phyloP scores from a whole-genome alignment of 306 rosid genomes.

The Begonia fuchsioides region DNA sequence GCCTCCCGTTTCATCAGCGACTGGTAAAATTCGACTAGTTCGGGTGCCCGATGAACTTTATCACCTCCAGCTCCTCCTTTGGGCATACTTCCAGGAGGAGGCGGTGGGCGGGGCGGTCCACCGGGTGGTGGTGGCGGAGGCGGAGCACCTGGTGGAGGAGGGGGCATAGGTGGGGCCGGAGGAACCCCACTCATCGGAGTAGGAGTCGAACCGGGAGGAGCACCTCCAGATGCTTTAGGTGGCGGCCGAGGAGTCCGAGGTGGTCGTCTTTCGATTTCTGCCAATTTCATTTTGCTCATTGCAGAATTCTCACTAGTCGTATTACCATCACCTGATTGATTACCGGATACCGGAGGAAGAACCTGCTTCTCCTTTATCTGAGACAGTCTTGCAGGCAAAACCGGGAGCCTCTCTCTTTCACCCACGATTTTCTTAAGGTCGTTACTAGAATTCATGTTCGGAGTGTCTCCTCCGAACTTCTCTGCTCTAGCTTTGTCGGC shows the following conservation, averaged over 20 bases:
- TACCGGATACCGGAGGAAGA: slow-evolving; percentile 31
- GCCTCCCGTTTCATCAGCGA: slow-evolving; percentile 93
- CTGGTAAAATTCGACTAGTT: slow-evolving; percentile 87
- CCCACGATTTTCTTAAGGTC: slow-evolving; percentile 24
- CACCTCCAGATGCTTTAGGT: slow-evolving; percentile 45
- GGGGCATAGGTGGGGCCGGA: slow-evolving; percentile 29
- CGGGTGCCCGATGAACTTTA: slow-evolving; percentile 82
- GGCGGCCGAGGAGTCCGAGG: slow-evolving; percentile 84
- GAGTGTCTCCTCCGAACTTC: slow-evolving; percentile 44
- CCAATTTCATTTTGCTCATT: slow-evolving; percentile 73
- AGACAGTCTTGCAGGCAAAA: slow-evolving; percentile 64
- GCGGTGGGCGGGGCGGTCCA: slow-evolving; percentile 87
- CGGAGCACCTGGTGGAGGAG: slow-evolving; percentile 61
- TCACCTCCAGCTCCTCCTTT: slow-evolving; percentile 52
- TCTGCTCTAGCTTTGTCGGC: slow-evolving; percentile 76
- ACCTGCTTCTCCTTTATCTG: slow-evolving; percentile 56
- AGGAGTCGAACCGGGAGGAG: slow-evolving; percentile 22
- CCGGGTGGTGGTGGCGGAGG: slow-evolving; percentile 44
- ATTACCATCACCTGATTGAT: slow-evolving; percentile 44
- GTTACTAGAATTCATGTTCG: slow-evolving; percentile 21
- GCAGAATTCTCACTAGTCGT: slow-evolving; percentile 31
- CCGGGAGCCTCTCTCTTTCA: slow-evolving; percentile 29
- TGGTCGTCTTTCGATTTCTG: slow-evolving; percentile 79
- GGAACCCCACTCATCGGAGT: slow-evolving; percentile 40
- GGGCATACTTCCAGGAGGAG: slow-evolving; percentile 73